These are phyloP conservation scores for Wickerhamiella musiphila DNA, from an alignment of 805 yeast genomes.

Conservation along the genomic window DNA sequence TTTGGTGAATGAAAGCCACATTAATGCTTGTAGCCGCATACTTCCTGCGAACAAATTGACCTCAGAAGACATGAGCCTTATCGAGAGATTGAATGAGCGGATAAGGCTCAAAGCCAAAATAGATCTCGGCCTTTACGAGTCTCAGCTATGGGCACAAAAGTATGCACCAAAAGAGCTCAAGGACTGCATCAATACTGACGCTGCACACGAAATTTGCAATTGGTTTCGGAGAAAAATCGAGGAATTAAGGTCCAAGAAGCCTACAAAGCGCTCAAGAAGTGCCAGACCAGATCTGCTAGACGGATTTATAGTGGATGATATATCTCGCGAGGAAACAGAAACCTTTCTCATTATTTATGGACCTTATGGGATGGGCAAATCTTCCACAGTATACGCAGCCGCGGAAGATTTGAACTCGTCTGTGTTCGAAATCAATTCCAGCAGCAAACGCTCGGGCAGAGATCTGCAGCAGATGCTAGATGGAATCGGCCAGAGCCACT, in stretches of 20 bases:
- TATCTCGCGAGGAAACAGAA: slow-evolving; percentile 14
- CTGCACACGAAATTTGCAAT: slow-evolving; percentile 1
- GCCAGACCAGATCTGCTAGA: slow-evolving; percentile 7
- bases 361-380: slow-evolving; percentile 59
- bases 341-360: slow-evolving; percentile 39
- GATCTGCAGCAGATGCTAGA: slow-evolving; percentile 46
- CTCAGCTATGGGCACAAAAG: slow-evolving; percentile 16
- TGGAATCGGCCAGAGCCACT: slow-evolving; percentile 72
- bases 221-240: slow-evolving; percentile 9
- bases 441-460: slow-evolving; percentile 55
- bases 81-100: background rate
- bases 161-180: slow-evolving; percentile 12
- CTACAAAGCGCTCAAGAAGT: slow-evolving; percentile 3
- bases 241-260: slow-evolving; percentile 2
- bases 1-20: background rate
- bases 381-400: slow-evolving; percentile 52
- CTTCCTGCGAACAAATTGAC: background rate
- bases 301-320: slow-evolving; percentile 19
- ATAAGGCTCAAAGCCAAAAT: slow-evolving; percentile 13
- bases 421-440: slow-evolving; percentile 65
- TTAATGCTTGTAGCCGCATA: background rate
- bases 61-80: background rate
- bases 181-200: background rate
- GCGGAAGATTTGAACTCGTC: slow-evolving; percentile 46
- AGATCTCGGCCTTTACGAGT: slow-evolving; percentile 17